These are phyloP conservation scores for Lecanicillium sp. DNA, from an alignment of 2,329 filamentous ascomycete species.

Conservation along the genomic window DNA sequence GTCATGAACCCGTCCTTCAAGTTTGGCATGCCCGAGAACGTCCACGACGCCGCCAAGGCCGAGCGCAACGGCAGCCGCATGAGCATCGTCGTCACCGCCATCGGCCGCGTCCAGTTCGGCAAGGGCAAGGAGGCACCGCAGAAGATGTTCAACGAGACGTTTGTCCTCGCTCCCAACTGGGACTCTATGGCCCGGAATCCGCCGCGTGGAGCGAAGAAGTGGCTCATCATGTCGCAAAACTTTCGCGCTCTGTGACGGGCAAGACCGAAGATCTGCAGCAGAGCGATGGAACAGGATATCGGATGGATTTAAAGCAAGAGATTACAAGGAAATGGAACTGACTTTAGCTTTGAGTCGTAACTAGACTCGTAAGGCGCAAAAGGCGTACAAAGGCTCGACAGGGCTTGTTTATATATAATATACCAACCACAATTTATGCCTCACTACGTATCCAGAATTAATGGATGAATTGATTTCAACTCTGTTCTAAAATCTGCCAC, in stretches of 20 bases:
- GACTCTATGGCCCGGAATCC: conserved; percentile 49
- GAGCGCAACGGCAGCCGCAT: conserved; percentile 52
- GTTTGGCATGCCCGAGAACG: conserved; percentile 46
- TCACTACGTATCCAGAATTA: too few species aligned
- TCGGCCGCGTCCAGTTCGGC: conserved; percentile 65
- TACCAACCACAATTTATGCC: too few species aligned
- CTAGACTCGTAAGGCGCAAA: neutral
- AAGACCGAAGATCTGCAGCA: neutral
- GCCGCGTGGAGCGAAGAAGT: conserved; percentile 48
- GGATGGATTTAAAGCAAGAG: neutral
- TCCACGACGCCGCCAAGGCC: conserved; percentile 35
- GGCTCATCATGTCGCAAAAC: conserved; percentile 67
- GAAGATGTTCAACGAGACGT: conserved; percentile 69
- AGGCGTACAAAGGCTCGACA: neutral
- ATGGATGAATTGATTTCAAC: too few species aligned
- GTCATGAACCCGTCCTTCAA: conserved; percentile 65
- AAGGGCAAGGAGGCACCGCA: conserved; percentile 55
- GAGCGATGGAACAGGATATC: neutral
- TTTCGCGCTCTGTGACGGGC: conserved; percentile 52
- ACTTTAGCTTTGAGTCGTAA: too few species aligned
- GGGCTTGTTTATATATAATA: too few species aligned
- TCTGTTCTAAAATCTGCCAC: too few species aligned
- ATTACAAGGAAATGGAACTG: too few species aligned
- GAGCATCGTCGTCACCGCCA: conserved; percentile 67
- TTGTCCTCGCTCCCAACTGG: conserved; percentile 75